A percentile compares a stretch with the other conserved stretches of the same genome.
phyloP scores from a whole-genome alignment of 352 stramenopile species.

The Nothophytophthora sp. region DNA sequence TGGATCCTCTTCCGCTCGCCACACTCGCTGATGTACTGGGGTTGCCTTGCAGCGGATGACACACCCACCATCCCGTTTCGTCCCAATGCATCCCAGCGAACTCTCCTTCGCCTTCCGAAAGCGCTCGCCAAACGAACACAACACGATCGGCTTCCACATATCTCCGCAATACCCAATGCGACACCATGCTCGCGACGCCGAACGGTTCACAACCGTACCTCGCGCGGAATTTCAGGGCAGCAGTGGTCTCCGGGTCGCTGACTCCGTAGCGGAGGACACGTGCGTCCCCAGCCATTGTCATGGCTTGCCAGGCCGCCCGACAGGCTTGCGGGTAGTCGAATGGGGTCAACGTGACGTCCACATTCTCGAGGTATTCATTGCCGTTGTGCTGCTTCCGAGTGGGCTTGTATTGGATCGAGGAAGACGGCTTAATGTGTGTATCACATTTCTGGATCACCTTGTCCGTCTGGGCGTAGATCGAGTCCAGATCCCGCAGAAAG shows the following conservation, averaged over 20 bases:
- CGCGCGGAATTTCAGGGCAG: conserved; percentile 9
- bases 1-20: conserved; percentile 7
- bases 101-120: conserved; percentile 32
- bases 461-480: conserved; percentile 25
- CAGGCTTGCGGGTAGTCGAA: conserved; percentile 22
- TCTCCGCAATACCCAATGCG: conserved; percentile 34
- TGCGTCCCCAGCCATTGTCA: conserved; percentile 7
- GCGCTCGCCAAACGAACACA: conserved; percentile 54
- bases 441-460: conserved; percentile 4
- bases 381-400: conserved; percentile 14
- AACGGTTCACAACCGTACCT: conserved; percentile 15
- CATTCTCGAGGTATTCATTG: conserved; percentile 21
- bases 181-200: conserved; percentile 9
- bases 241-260: conserved; percentile 19
- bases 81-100: conserved; percentile 45
- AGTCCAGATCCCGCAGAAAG: conserved; percentile 25
- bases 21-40: not conserved
- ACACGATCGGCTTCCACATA: conserved; percentile 41
- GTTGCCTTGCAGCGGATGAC: conserved; percentile 4
- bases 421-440: conserved; percentile 11
- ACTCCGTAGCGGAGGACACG: conserved; percentile 21
- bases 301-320: conserved; percentile 17
- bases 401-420: conserved; percentile 18
- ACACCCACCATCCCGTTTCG: conserved; percentile 51
- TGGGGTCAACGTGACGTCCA: conserved; percentile 19